These are phyloP conservation scores for Curvularia spicifera DNA, from an alignment of 2,329 filamentous ascomycete species.

Conservation along the genomic window DNA sequence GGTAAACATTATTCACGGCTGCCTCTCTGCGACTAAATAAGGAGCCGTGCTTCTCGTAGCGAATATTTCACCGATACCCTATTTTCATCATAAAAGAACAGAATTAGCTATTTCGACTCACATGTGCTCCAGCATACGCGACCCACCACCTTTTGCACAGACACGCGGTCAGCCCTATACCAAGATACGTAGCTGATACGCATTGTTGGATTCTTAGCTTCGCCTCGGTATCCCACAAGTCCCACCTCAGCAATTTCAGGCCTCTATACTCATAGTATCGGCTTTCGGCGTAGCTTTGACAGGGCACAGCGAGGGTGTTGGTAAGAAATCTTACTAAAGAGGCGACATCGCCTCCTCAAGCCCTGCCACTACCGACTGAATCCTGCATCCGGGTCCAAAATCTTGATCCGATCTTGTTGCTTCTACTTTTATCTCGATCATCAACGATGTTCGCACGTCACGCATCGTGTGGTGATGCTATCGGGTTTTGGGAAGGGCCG, in stretches of 20 bases:
- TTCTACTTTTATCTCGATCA: conserved; percentile 17
- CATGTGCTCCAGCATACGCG: conserved; percentile 14
- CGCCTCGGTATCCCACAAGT: conserved; percentile 26
- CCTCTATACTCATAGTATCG: conserved; percentile 15
- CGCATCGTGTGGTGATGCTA: conserved; percentile 16
- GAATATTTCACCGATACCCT: conserved; percentile 21
- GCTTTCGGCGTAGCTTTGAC: conserved; percentile 14
- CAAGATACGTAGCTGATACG: conserved; percentile 22
- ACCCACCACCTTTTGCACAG: conserved; percentile 14
- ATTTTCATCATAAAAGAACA: conserved; percentile 12
- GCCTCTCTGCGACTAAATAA: not conserved
- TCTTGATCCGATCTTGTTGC: conserved; percentile 13
- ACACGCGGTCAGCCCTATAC: conserved; percentile 33
- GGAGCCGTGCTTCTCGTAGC: conserved; percentile 12
- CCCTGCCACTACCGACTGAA: conserved; percentile 12
- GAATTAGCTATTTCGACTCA: conserved; percentile 11
- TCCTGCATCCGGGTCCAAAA: conserved; percentile 16
- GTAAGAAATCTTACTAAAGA: conserved; percentile 17
- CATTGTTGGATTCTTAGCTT: conserved; percentile 17
- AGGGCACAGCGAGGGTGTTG: conserved; percentile 1
- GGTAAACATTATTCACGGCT: conserved; percentile 20
- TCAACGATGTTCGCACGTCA: conserved; percentile 24
- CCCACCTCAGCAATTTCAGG: conserved; percentile 26
- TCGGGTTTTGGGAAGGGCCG: conserved; percentile 20
- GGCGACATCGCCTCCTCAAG: conserved; percentile 11